These are phyloP conservation scores for Porcisia deanei DNA, from an alignment of 208 protist species.

Conservation along the genomic window DNA sequence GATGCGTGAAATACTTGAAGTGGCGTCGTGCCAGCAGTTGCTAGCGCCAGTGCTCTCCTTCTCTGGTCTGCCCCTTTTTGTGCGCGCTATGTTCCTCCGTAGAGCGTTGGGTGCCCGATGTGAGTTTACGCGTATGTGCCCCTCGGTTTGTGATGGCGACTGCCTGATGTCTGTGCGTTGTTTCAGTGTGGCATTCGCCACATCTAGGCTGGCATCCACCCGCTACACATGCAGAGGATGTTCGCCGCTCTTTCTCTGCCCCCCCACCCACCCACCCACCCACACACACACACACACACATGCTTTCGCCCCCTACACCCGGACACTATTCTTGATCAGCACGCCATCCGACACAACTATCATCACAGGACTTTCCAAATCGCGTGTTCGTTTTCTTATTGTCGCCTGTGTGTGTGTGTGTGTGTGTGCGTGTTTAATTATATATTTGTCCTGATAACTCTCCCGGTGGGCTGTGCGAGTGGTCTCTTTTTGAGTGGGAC, in stretches of 20 bases:
- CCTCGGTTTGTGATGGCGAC: neutral
- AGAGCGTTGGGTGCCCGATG: neutral
- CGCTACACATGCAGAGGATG: too few relatives aligned
- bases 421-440: neutral
- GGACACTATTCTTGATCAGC: neutral
- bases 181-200: too few relatives aligned
- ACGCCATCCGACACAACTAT: neutral
- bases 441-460: too few relatives aligned
- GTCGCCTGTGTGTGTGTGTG: neutral
- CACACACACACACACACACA: too few relatives aligned
- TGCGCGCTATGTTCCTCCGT: neutral
- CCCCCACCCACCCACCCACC: neutral
- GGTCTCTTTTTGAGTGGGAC: too few relatives aligned
- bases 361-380: neutral
- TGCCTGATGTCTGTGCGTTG: neutral
- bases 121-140: neutral
- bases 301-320: neutral
- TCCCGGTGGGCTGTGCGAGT: too few relatives aligned
- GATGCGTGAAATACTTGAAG: neutral
- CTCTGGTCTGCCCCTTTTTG: neutral
- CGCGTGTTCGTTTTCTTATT: neutral
- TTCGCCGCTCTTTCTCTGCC: too few relatives aligned
- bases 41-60: neutral
- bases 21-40: neutral
- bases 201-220: too few relatives aligned